Base-by-base conservation (phyloP, 2,329 filamentous ascomycete genomes). In the Graphilbum ipis-grandicollis region DNA sequence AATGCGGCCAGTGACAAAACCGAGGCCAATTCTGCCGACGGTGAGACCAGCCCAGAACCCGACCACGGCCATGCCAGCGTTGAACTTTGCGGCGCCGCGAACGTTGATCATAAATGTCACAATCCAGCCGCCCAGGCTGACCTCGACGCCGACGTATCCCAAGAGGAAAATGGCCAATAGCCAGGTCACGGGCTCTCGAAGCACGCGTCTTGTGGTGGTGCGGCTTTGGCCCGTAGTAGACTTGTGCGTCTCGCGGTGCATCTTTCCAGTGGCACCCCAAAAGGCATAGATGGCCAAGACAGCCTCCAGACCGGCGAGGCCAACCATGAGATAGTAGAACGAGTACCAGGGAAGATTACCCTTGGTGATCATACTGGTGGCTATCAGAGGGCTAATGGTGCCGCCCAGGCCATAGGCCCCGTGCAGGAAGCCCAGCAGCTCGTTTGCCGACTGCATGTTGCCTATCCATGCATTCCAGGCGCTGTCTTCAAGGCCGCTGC, bases 31-130 rank as follows among this genome's bases (percentile, higher is more conserved):
- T 2, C 84, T 63, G 0, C 84, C 83, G 0, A 83, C 53, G 0
- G 82, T 86, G 43, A 92, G 65, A 0, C 83, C 84, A 31, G 83
- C 66, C 84, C 84, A 93, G 57, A 88, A 92, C 0, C 81, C 76
- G 0, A 81, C 88, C 0, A 75, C 76, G 0, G 72, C 74, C 58
- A 90, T 71, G 3, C 83, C 83, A 25, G 78, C 75, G 2, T 74
- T 65, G 48, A 90, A 88, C 0, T 72, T 60, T 19, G 62, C 66
- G 4, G 75, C 81, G 28, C 76, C 54, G 13, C 85, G 70, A 19
- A 85, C 75, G 17, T 69, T 62, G n/a, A 86, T 72, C 81, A 93
- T 92, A 52, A 93, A 92, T 1, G 76, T 77, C 34, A 83, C 76
- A 43, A 92, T 75, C 80, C 80, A 86, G 13, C 80, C 56, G 26